Conservation (phyloP, 192 early-diverging fungal genomes). For the Linnemannia zychae region DNA sequence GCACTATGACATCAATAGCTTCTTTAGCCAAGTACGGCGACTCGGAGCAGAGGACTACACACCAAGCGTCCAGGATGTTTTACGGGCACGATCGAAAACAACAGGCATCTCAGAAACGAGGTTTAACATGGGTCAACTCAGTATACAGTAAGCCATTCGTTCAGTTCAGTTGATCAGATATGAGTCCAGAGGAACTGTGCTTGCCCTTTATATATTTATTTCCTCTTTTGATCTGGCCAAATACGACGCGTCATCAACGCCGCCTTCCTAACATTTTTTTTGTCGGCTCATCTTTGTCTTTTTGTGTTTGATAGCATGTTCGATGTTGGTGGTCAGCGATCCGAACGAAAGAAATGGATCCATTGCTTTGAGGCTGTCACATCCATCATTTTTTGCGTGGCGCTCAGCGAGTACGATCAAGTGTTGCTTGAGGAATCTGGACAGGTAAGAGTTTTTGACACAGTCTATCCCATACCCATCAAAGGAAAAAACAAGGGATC, state of each 20-base stretch:
- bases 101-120: constrained; percentile 97
- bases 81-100: constrained; percentile 97
- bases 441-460: constrained; percentile 57
- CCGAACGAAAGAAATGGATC: constrained; percentile 90
- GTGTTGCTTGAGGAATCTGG: constrained; percentile 87
- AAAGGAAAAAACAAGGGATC: not conserved
- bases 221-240: not conserved
- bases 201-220: not conserved
- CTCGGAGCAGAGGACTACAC: constrained; percentile 87
- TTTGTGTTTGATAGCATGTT: constrained; percentile 72
- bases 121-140: constrained; percentile 92
- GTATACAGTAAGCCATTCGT: constrained; percentile 76
- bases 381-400: constrained; percentile 95
- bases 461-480: not conserved
- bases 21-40: constrained; percentile 91
- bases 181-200: not conserved
- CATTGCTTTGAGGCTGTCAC: constrained; percentile 89
- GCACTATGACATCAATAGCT: constrained; percentile 64
- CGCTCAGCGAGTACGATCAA: constrained; percentile 95
- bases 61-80: constrained; percentile 94
- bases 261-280: not conserved
- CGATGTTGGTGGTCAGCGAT: constrained; percentile 90
- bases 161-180: no score
- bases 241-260: not conserved
- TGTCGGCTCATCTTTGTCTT: not conserved